phyloP scores from a whole-genome alignment of 2,329 filamentous ascomycete species.

The Boeremia lycopersici region DNA sequence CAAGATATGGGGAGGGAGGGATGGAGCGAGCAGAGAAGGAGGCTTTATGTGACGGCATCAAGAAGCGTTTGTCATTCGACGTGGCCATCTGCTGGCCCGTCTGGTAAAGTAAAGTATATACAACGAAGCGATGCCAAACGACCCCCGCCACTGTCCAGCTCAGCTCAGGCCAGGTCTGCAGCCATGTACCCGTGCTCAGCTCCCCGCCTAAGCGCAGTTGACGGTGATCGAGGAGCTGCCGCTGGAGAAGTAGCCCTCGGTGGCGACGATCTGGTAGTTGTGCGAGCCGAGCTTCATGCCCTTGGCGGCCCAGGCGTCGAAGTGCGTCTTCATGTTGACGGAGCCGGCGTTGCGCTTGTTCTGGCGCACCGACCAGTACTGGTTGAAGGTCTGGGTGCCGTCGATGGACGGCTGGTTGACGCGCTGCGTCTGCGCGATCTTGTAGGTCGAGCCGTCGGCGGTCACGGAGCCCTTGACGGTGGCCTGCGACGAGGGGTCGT shows the following conservation, averaged over 20 bases:
- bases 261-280: conserved; percentile 56
- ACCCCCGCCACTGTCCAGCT: too few relatives aligned
- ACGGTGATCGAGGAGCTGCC: conserved; percentile 58
- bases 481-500: conserved; percentile 56
- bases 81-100: background rate
- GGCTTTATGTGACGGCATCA: too few relatives aligned
- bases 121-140: background rate
- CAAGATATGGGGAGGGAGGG: too few relatives aligned
- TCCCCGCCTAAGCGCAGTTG: conserved; percentile 28
- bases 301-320: conserved; percentile 42
- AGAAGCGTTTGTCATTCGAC: too few relatives aligned
- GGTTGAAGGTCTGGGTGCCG: conserved; percentile 58
- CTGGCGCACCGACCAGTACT: conserved; percentile 55
- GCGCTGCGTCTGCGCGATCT: conserved; percentile 37
- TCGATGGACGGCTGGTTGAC: conserved; percentile 56
- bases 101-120: conserved; percentile 1
- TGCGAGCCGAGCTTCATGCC: conserved; percentile 40
- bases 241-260: conserved; percentile 60
- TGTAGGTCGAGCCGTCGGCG: conserved; percentile 40
- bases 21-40: too few relatives aligned
- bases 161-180: conserved; percentile 9
- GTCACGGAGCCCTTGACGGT: conserved; percentile 41
- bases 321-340: conserved; percentile 44
- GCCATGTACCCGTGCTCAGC: background rate
- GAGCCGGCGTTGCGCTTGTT: conserved; percentile 39